Base-by-base conservation (phyloP, 345 rosid species). In the Citrus mangshanensis region DNA sequence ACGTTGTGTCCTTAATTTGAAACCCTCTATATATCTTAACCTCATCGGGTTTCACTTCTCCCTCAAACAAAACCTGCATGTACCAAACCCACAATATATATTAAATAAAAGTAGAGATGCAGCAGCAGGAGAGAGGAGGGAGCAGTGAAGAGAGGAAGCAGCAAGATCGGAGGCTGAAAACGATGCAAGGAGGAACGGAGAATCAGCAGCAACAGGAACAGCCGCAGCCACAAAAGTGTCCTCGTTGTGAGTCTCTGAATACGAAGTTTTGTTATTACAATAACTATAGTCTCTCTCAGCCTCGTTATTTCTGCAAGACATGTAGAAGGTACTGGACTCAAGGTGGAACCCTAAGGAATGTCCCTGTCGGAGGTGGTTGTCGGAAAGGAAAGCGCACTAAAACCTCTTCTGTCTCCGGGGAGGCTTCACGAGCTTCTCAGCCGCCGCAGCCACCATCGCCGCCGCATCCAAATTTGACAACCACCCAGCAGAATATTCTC, bases 251-350 rank as follows among this genome's bases (percentile, higher is more conserved):
- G 19, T 91, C 95, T 6, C 19, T 82, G 25, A 86, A 91, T 77
- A 89, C 95, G 25, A 91, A 91, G 79, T 91, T 91, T 76, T 91
- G 95, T 84, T 89, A 91, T 74, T 91, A 88, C 87, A 91, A 89
- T 86, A 91, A 91, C 67, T 89, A 89, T 85, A 91, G 91, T 42
- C 85, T 89, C 40, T 81, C 92, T 34, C 95, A 91, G 88, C 95
- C 95, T 60, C 86, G 95, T 18, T 88, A 87, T 79, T 91, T 89
- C 80, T 91, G 95, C 86, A 91, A 91, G 89, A 72, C 85, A 4
- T 91, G 95, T 75, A 80, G 89, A 81, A 80, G 95, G 71, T 89
- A 91, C 58, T 91, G 95, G 95, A 91, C 95, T 32, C 90, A 87
- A 9, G 93, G 95, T 1, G 95, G 95, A 68, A 91, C 91, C 82